These are phyloP conservation scores for Tillandsia fasciculata DNA, from an alignment of 176 grass and related monocot species.

Conservation along the genomic window DNA sequence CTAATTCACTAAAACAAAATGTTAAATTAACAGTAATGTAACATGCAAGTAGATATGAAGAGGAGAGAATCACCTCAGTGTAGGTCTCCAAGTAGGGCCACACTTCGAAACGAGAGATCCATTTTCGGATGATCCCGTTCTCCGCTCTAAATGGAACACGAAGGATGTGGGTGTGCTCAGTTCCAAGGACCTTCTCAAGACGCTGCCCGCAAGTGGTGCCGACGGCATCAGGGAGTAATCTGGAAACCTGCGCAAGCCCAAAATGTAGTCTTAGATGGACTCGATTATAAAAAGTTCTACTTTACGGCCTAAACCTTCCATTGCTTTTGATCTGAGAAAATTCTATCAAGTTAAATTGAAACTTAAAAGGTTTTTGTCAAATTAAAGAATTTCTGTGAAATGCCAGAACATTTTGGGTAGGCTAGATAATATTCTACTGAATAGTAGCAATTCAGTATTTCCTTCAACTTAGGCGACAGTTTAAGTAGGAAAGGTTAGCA, in stretches of 20 bases:
- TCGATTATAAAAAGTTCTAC: not conserved
- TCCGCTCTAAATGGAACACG: slow-evolving; percentile 97
- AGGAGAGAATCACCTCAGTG: slow-evolving; percentile 57
- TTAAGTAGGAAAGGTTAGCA: too few relatives aligned
- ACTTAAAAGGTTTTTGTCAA: too few relatives aligned
- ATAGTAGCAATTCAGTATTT: too few relatives aligned
- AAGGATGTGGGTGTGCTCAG: slow-evolving; percentile 90
- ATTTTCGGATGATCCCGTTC: slow-evolving; percentile 86
- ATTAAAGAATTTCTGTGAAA: too few relatives aligned
- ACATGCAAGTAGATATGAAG: not conserved
- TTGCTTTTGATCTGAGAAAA: too few relatives aligned
- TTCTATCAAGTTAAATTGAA: too few relatives aligned
- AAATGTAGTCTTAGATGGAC: not conserved
- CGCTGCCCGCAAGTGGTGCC: slow-evolving; percentile 92
- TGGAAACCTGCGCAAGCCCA: slow-evolving; percentile 54
- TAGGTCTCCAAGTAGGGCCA: slow-evolving; percentile 98
- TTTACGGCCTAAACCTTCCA: too few relatives aligned
- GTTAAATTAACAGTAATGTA: not conserved
- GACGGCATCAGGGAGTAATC: slow-evolving; percentile 83
- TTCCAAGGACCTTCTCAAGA: slow-evolving; percentile 94
- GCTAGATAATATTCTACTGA: too few relatives aligned
- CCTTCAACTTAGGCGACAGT: too few relatives aligned
- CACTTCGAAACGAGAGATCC: slow-evolving; percentile 99
- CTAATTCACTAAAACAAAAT: not conserved
- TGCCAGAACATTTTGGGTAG: too few relatives aligned